Evolutionary conservation across 495 filamentous ascomycete species (phyloP), one percentile per base, ranked within the genome.

Genomic region (Aspergillus bertholletiae): DNA sequence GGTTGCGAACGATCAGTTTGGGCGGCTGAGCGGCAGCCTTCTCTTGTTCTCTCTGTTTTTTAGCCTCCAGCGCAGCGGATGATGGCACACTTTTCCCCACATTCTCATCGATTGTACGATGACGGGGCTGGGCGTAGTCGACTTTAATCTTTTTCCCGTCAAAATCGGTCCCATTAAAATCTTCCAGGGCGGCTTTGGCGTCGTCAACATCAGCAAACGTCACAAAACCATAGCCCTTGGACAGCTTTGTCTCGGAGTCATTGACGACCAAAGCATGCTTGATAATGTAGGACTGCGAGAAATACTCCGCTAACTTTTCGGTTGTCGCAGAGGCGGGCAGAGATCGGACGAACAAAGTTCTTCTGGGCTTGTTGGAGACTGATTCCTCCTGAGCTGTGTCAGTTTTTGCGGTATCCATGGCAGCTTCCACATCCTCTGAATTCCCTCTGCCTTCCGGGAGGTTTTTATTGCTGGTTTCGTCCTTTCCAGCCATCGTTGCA

Each of bases 171-270:
- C 86, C 85, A 63, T 95, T 81, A 64, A 96, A 83, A 66, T 92
- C 85, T 56, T 88, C 80, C 64, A 85, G 76, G 15, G 94, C 94
- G 48, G 81, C 76, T 58, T 87, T 72, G 23, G 94, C 92, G 72
- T 99, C 94, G 55, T 96, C 91, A 47, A 88, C 78, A 63, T 97
- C 93, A 62, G 92, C 87, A 62, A 97, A 96, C 12, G 94, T 96
- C 44, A 97, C 92, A 71, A 99, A 99, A 46, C 94, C 94, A 69
- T 88, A 99, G 9, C 93, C 93, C 59, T 90, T 88, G 18, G 88
- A 96, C 45, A 82, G 72, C 62, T 96, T 96, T 7, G 90, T 94
- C 54, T 80, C 71, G 1, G 86, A 80, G 67, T 97, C 92, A 28
- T 82, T 73, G 18, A 99, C 89, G 12, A 91, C 90, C 5, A 86